Conservation (phyloP, 768 basidiomycete species). For the Russula earlei region DNA sequence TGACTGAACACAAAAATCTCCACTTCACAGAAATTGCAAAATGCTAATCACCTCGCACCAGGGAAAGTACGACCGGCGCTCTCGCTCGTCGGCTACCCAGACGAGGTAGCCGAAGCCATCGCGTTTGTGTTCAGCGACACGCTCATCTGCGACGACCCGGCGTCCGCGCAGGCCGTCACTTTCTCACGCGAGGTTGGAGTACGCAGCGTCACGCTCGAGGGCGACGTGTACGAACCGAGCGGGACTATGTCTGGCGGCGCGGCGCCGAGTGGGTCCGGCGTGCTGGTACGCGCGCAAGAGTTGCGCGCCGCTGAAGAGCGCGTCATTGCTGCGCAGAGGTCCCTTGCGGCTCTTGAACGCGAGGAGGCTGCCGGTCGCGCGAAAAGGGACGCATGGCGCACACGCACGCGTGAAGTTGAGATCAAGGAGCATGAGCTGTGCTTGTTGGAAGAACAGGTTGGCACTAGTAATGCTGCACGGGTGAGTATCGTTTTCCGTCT, state of each 20-base stretch:
- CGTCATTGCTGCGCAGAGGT: conserved; percentile 39
- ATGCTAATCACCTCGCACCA: conserved; percentile 61
- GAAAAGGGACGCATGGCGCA: conserved; percentile 53
- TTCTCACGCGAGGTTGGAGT: conserved; percentile 62
- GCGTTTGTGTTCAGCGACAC: conserved; percentile 89
- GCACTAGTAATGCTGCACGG: conserved; percentile 80
- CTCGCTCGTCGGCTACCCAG: conserved; percentile 75
- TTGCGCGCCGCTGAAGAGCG: conserved; percentile 57
- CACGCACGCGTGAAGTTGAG: conserved; percentile 59
- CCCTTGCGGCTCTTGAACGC: conserved; percentile 42
- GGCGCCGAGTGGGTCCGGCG: conserved; percentile 63
- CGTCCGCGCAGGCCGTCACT: conserved; percentile 79
- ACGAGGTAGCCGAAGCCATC: conserved; percentile 83
- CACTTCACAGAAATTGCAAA: conserved; percentile 56
- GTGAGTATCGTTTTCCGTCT: conserved; percentile 38
- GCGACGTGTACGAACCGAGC: conserved; percentile 94
- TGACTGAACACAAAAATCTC: not conserved
- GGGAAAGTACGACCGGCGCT: conserved; percentile 81
- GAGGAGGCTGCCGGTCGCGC: conserved; percentile 45
- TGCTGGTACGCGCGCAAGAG: conserved; percentile 78
- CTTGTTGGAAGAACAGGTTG: conserved; percentile 75
- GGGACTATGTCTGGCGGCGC: conserved; percentile 91
- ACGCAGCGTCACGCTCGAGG: conserved; percentile 85
- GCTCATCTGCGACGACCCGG: conserved; percentile 82
- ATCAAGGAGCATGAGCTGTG: conserved; percentile 83